phyloP scores from a whole-genome alignment of 208 protist species.

The Strigomonas galati region DNA sequence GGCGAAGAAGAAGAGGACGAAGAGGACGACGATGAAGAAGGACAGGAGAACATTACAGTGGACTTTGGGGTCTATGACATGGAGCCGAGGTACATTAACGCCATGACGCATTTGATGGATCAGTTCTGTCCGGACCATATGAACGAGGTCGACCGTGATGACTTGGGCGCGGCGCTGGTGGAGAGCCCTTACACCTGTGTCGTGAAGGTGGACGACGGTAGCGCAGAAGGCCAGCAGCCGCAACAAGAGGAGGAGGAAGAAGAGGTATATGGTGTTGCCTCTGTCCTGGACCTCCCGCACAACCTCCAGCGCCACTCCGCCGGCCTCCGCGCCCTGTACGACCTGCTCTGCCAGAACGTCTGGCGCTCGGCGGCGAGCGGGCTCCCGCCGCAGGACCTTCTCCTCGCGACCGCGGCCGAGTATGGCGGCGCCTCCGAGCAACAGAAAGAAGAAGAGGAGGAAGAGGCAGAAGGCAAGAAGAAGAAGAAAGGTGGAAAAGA shows the following conservation, averaged over 20 bases:
- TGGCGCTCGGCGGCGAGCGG: conserved; percentile 70
- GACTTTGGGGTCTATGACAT: conserved; percentile 91
- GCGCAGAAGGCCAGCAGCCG: conserved; percentile 6
- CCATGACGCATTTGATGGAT: conserved; percentile 80
- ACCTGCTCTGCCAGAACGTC: conserved; percentile 43
- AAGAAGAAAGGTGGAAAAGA: background rate
- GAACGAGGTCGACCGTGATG: conserved; percentile 86
- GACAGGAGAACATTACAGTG: conserved; percentile 36
- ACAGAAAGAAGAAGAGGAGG: conserved; percentile 3
- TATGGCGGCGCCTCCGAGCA: background rate
- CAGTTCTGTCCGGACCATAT: conserved; percentile 79
- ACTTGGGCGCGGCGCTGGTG: conserved; percentile 45
- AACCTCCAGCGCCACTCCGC: conserved; percentile 30
- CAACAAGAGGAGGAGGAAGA: conserved; percentile 34
- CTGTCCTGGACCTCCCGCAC: conserved; percentile 61
- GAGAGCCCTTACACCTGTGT: conserved; percentile 75
- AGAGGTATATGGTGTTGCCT: conserved; percentile 78
- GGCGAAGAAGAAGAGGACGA: conserved; percentile 17
- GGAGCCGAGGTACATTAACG: conserved; percentile 53
- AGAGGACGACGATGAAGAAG: conserved; percentile 21
- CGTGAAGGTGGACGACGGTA: conserved; percentile 54
- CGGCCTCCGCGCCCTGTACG: conserved; percentile 37
- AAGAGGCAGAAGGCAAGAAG: conserved; percentile 8
- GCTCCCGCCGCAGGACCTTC: conserved; percentile 63
- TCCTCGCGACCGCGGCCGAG: conserved; percentile 31